Conservation (phyloP, 2,329 filamentous ascomycete species). For the Fusarium decemcellulare region DNA sequence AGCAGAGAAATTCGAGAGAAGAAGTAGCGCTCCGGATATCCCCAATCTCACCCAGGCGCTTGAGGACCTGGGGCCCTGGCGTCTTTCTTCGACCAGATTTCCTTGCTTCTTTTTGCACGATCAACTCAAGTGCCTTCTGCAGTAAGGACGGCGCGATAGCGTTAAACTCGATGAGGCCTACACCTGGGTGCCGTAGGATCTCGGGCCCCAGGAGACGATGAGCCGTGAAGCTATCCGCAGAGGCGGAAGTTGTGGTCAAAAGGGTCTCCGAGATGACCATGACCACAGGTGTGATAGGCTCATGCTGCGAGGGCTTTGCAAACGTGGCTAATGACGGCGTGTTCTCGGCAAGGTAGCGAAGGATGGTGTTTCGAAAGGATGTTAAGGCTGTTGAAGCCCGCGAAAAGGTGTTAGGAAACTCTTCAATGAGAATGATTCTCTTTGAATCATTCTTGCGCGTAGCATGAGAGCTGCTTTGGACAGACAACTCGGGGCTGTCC, state of each 20-base stretch:
- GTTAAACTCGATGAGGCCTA: conserved; percentile 92
- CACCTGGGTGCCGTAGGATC: conserved; percentile 84
- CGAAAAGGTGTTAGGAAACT: conserved; percentile 84
- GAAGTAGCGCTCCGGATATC: conserved; percentile 95
- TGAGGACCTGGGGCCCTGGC: conserved; percentile 84
- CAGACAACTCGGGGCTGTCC: conserved; percentile 49
- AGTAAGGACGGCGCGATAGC: conserved; percentile 89
- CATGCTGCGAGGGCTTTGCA: conserved; percentile 57
- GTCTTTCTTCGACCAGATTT: conserved; percentile 82
- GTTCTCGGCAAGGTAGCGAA: conserved; percentile 80
- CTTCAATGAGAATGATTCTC: conserved; percentile 82
- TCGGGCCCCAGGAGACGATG: conserved; percentile 91
- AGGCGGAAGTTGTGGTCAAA: conserved; percentile 85
- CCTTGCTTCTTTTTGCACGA: conserved; percentile 88
- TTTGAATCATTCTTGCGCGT: conserved; percentile 41
- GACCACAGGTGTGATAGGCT: conserved; percentile 79
- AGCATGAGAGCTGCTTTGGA: conserved; percentile 38
- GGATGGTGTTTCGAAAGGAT: conserved; percentile 81
- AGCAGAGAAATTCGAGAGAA: conserved; percentile 90
- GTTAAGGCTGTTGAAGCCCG: conserved; percentile 74
- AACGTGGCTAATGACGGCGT: conserved; percentile 69
- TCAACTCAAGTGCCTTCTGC: conserved; percentile 84
- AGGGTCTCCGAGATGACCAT: conserved; percentile 94
- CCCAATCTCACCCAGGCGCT: conserved; percentile 85
- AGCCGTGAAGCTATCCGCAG: conserved; percentile 92